Conservation (phyloP, 176 grass and related monocot genomes). For the Leersia perrieri region DNA sequence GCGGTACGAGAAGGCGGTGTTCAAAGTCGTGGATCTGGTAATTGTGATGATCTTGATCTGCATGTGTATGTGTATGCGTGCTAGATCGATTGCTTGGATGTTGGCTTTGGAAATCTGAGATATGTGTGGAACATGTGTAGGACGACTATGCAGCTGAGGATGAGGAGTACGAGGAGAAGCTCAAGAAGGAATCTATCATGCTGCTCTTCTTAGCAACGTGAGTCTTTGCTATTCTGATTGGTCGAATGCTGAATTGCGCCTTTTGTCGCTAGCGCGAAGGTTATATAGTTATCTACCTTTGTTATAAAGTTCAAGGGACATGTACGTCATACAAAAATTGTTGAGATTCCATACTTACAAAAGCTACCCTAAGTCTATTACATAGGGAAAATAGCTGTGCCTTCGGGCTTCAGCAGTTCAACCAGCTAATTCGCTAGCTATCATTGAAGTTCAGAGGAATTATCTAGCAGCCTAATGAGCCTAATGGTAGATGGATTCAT, state of each 20-base stretch:
- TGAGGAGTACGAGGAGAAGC: constrained; percentile 74
- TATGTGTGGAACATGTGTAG: constrained; percentile 28
- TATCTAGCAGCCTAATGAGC: neutral
- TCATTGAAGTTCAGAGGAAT: neutral
- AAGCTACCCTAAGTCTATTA: neutral
- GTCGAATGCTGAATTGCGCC: neutral
- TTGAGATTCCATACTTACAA: constrained; percentile 1
- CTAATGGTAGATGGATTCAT: neutral
- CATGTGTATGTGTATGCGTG: neutral
- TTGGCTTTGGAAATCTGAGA: constrained; percentile 4
- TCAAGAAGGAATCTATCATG: constrained; percentile 68
- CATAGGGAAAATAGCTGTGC: neutral
- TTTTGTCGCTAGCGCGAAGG: neutral
- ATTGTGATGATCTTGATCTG: constrained; percentile 27
- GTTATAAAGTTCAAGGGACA: neutral
- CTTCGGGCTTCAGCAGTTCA: too few species aligned
- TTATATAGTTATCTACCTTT: neutral
- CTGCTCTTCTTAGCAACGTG: constrained; percentile 92
- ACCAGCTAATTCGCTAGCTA: neutral
- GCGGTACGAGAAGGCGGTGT: constrained; percentile 74
- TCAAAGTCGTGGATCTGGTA: constrained; percentile 97
- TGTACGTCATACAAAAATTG: neutral
- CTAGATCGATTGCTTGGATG: neutral
- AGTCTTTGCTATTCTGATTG: constrained; percentile 14
- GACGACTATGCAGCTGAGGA: constrained; percentile 89